Evolutionary conservation across 768 basidiomycete genomes (phyloP), one percentile per base, ranked within the genome.

Genomic region (Russula sp.): DNA sequence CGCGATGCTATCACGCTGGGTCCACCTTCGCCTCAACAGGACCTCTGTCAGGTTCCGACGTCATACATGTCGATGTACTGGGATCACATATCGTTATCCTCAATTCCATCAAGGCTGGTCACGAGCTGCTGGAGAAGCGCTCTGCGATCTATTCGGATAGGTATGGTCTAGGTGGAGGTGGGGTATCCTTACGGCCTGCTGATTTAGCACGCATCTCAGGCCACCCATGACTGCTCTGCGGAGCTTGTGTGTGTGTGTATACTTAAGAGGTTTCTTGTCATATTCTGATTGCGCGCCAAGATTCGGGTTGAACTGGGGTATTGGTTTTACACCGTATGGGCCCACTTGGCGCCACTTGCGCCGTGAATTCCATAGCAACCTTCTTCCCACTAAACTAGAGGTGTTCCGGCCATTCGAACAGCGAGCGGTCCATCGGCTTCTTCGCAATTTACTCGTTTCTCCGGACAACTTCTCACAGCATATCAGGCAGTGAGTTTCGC

Each of bases 401-500:
- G n/a, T 35, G 22, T 51, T 51, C 50, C 35, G 49, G n/a, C 34
- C 49, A 16, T 20, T 51, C n/a, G 49, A 51, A 34, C 18, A 13
- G 35, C 34, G 50, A 18, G 35, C 50, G 5, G 36, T 51, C 6
- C 50, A 51, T 20, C 35, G 35, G 20, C 50, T 51, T n/a, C 50
- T 51, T 38, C 36, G 50, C 20, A 51, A 51, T 22, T 8, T 51
- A 3, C 11, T 51, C 6, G 5, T n/a, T 51, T 51, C 50, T 7
- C 50, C 50, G 20, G 14, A 51, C 22, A 20, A 38, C 6, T 76
- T 78, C 60, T 67, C 74, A 67, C 71, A 67, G n/a, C 71, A 71
- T 42, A 41, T 70, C 13, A 69, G 70, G 34, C 74, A 77, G 79
- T 81, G 54, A 57, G 78, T 66, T 18, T 1, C 14, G n/a, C 11